A percentile compares a stretch with the other conserved stretches of the same genome.
These are phyloP conservation scores for Bolboschoenus planiculmis DNA, from an alignment of 176 grass and related monocot species.

Conservation along the genomic window DNA sequence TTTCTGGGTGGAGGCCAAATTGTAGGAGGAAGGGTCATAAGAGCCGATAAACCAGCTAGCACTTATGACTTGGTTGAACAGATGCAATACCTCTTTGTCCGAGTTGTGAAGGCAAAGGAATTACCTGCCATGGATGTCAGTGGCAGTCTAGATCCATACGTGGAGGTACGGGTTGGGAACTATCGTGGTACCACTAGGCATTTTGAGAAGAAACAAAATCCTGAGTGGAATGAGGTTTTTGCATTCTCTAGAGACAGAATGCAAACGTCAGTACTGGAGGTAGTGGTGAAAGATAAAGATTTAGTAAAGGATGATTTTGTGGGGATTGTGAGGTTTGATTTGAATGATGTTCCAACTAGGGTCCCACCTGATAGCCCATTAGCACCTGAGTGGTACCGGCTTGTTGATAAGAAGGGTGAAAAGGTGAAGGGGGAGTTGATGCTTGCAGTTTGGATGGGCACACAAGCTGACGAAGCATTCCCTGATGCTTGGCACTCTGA, in stretches of 20 bases:
- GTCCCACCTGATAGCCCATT: conserved; percentile 92
- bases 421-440: conserved; percentile 86
- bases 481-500: conserved; percentile 94
- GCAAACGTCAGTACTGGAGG: conserved; percentile 78
- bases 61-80: conserved; percentile 96
- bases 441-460: conserved; percentile 99
- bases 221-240: conserved; percentile 97
- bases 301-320: conserved; percentile 88
- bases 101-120: conserved; percentile 92
- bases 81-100: conserved; percentile 96
- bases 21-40: conserved; percentile 85
- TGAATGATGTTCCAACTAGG: conserved; percentile 80
- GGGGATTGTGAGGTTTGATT: conserved; percentile 74
- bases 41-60: conserved; percentile 62
- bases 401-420: conserved; percentile 62
- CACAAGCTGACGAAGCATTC: conserved; percentile 95
- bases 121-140: conserved; percentile 74
- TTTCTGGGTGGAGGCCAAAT: conserved; percentile 88
- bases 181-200: conserved; percentile 81
- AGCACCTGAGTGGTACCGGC: conserved; percentile 94
- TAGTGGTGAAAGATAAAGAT: conserved; percentile 87
- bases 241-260: conserved; percentile 89
- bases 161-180: conserved; percentile 87
- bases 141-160: conserved; percentile 95
- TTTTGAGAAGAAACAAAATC: conserved; percentile 88